phyloP scores from a whole-genome alignment of 23 red algal genomes.

The Cyanidioschyzon merolae region DNA sequence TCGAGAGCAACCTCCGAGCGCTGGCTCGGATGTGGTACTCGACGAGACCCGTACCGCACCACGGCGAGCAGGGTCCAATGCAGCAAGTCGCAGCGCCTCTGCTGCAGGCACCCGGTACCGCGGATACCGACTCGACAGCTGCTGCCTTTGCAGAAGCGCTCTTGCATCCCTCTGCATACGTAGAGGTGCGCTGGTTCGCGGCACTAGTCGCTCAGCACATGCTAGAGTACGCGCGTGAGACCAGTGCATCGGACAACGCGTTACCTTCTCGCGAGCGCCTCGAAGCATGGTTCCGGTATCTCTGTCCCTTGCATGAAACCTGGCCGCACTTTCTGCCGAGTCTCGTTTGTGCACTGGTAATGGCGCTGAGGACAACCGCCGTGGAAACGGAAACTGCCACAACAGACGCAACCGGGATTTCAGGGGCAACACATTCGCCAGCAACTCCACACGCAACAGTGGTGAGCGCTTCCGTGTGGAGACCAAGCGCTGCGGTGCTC shows the following conservation, averaged over 20 bases:
- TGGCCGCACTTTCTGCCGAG: conserved; percentile 13
- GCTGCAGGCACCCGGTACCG: neutral
- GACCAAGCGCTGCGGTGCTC: neutral
- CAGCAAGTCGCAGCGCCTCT: neutral
- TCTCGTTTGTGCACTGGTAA: neutral
- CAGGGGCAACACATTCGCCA: neutral
- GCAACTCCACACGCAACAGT: neutral
- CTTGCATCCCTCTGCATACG: neutral
- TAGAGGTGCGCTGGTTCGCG: conserved; percentile 8
- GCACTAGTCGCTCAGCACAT: neutral
- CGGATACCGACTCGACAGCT: neutral
- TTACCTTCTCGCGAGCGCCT: neutral
- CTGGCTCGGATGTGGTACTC: neutral
- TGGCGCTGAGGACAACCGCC: neutral
- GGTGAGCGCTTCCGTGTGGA: no score
- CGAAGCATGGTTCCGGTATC: neutral
- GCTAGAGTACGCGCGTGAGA: neutral
- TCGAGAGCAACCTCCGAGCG: neutral
- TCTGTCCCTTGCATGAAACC: neutral
- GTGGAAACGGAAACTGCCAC: neutral
- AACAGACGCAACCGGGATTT: neutral
- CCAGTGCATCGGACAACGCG: neutral
- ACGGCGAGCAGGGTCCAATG: neutral
- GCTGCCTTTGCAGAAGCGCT: neutral
- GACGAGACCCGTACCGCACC: neutral